phyloP scores from a whole-genome alignment of 768 basidiomycete species.

The Amanita pallidorosea region DNA sequence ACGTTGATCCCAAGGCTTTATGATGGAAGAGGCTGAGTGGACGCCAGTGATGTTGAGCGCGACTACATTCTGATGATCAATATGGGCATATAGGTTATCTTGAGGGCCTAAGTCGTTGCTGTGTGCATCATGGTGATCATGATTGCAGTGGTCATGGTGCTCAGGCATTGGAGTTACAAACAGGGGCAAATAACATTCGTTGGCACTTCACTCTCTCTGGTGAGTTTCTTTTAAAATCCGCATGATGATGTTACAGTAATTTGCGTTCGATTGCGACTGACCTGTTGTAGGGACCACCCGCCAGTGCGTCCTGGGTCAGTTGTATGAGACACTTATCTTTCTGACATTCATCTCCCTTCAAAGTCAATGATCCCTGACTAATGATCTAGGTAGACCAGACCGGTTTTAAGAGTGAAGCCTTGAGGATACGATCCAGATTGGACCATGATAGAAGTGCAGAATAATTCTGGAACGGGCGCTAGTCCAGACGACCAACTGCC shows the following conservation, averaged over 20 bases:
- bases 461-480: background rate
- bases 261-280: conserved; percentile 72
- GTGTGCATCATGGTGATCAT: conserved; percentile 44
- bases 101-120: conserved; percentile 35
- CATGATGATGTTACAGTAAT: conserved; percentile 62
- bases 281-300: conserved; percentile 62
- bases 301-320: conserved; percentile 60
- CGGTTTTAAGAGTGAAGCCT: background rate
- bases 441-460: background rate
- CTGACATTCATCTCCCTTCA: conserved; percentile 26
- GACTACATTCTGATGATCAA: conserved; percentile 73
- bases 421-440: background rate
- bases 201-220: background rate
- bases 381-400: background rate
- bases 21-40: conserved; percentile 37
- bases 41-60: conserved; percentile 55
- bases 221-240: conserved; percentile 3
- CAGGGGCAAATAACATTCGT: conserved; percentile 1
- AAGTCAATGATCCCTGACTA: background rate
- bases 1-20: conserved; percentile 84
- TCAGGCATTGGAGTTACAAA: conserved; percentile 34
- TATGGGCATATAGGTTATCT: conserved; percentile 63
- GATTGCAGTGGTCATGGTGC: conserved; percentile 32
- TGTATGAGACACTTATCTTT: conserved; percentile 59
- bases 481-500: conserved; percentile 7